A percentile compares a stretch with the other conserved stretches of the same genome.
phyloP scores from a whole-genome alignment of 2,329 filamentous ascomycete genomes.

The Lecanicillium sp. region DNA sequence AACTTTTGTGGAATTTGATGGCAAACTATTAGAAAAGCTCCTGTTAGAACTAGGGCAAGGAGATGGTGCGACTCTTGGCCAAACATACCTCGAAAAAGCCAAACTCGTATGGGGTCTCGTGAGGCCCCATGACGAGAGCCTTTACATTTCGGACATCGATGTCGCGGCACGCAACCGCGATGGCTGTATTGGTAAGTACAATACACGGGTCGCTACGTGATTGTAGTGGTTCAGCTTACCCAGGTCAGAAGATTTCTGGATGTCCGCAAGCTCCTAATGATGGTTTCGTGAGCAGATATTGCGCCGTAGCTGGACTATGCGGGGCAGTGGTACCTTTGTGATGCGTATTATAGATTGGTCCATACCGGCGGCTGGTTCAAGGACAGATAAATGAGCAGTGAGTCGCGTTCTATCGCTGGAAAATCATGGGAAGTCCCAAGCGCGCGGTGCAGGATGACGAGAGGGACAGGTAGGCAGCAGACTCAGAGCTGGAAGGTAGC shows the following conservation, averaged over 20 bases:
- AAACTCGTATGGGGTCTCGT: constrained; percentile 93
- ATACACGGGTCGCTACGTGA: too few species aligned
- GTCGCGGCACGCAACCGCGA: constrained; percentile 83
- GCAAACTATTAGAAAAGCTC: constrained; percentile 47
- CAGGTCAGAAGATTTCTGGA: constrained; percentile 76
- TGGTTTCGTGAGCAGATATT: constrained; percentile 6
- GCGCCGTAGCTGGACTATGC: constrained; percentile 8
- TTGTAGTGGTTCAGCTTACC: constrained; percentile 44
- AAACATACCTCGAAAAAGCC: constrained; percentile 83
- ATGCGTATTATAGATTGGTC: constrained; percentile 87
- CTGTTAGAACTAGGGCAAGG: constrained; percentile 1
- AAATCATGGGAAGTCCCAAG: too few species aligned
- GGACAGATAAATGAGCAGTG: too few species aligned
- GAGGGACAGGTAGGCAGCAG: too few species aligned
- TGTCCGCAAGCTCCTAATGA: constrained; percentile 69
- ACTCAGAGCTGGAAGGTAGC: too few species aligned
- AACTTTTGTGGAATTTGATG: constrained; percentile 72
- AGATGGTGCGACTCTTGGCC: background rate
- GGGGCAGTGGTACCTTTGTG: constrained; percentile 55
- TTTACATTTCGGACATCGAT: constrained; percentile 81
- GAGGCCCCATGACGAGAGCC: constrained; percentile 84
- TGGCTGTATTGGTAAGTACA: constrained; percentile 43
- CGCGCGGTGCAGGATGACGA: too few species aligned
- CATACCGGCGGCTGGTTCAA: constrained; percentile 18
- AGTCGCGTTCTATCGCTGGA: too few species aligned